Base-by-base conservation (phyloP, 768 basidiomycete genomes). In the Rhodosporidiobolus odoratus region DNA sequence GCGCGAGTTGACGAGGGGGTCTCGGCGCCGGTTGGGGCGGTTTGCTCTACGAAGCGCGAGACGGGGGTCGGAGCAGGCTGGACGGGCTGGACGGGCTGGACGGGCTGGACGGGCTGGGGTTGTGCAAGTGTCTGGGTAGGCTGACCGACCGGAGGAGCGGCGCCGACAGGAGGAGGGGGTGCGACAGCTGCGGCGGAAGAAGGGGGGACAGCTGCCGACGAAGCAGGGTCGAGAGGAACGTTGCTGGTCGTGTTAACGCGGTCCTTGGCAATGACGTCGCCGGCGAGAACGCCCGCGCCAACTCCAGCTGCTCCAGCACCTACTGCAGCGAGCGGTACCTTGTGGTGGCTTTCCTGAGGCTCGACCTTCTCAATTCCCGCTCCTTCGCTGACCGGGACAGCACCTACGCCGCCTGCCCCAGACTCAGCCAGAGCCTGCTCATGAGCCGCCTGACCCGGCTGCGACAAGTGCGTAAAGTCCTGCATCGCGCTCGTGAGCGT, bases 381-480 rank as follows among this genome's bases (percentile, higher is more conserved):
- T 2, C 32, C 15, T 9, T 2, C 54, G 67, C 16, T 19, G 27
- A 35, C 34, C 6, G 19, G 17, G 32, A 15, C 45, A 10, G 7
- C 32, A 4, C 25, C 30, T 3, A 21, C 30, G 30, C 59, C 16
- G 3, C 32, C 61, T 13, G 13, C 25, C 3, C 10, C 32, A 3
- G 23, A 25, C 58, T 59, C 47, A 23, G 43, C 40, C 10, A 58
- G 34, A 0, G 32, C 61, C 38, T 58, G 7, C 43, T 64, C 35
- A 23, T 58, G 50, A 12, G 48, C 64, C 34, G 15, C 8, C 45
- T 62, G 37, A 9, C 48, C 54, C 54, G 69, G 65, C 56, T 35
- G 6, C 10, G 34, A 40, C 7, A 71, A 61, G 48, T 66, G 69
- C 37, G 69, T 61, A 43, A 71, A 58, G 37, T 71, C 69, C n/a